Evolutionary conservation across 805 yeast species (phyloP).

Genomic region (Lipomyces sp.): DNA sequence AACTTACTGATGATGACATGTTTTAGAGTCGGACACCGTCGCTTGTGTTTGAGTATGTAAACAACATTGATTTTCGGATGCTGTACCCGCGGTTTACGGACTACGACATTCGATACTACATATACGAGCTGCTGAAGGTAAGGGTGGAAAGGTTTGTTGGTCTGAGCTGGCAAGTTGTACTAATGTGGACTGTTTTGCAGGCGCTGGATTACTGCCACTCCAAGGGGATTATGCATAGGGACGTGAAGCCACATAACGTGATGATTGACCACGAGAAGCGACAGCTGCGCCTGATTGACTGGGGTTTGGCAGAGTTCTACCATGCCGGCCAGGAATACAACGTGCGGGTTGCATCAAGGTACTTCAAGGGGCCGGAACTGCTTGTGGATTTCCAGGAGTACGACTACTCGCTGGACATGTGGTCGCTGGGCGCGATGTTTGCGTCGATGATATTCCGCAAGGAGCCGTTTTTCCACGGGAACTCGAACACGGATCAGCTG

Average conservation of each 20-base stretch:
- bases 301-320: slow-evolving; percentile 95
- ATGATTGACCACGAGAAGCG: slow-evolving; percentile 81
- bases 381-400: slow-evolving; percentile 81
- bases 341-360: slow-evolving; percentile 89
- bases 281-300: slow-evolving; percentile 77
- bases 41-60: slow-evolving; percentile 76
- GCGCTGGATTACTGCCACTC: slow-evolving; percentile 90
- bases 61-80: slow-evolving; percentile 77
- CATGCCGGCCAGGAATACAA: slow-evolving; percentile 87
- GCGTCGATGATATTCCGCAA: slow-evolving; percentile 87
- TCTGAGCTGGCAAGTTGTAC: neutral
- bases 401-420: slow-evolving; percentile 86
- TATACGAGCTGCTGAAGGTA: slow-evolving; percentile 63
- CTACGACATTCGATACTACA: slow-evolving; percentile 74
- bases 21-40: slow-evolving; percentile 79
- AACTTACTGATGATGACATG: no score
- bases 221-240: slow-evolving; percentile 94
- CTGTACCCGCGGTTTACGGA: slow-evolving; percentile 76
- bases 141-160: neutral
- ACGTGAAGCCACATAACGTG: slow-evolving; percentile 92
- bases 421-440: slow-evolving; percentile 92
- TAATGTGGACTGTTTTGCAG: no score
- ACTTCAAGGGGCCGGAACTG: slow-evolving; percentile 90
- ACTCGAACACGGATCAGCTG: slow-evolving; percentile 84
- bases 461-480: slow-evolving; percentile 91